Base-by-base conservation (phyloP, 495 filamentous ascomycete species). In the Saxophila tyrrhenica region DNA sequence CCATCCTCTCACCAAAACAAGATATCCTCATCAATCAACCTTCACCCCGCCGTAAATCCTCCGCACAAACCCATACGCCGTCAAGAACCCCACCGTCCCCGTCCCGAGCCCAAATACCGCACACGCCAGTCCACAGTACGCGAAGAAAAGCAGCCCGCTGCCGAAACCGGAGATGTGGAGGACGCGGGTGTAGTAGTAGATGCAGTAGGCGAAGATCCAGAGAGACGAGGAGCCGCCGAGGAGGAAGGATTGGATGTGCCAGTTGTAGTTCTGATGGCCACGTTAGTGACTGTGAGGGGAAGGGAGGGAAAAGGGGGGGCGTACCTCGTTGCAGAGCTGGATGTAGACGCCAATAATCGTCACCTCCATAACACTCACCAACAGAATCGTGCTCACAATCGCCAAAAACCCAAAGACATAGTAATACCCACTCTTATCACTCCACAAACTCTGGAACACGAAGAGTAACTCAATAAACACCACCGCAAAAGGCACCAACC, bases 171-270 rank as follows among this genome's bases (percentile, higher is more conserved):
- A 75, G 61, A 95, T 87, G 59, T 91, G 84, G 32, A 96, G 74
- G 67, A 84, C 86, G 63, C 80, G 81, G 59, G 80, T 77, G 70
- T 88, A 95, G 70, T 94, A 96, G 82, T 86, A 95, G 43, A 84
- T 72, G 62, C 85, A 87, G 68, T 94, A 95, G 39, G 79, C 62
- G 65, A 91, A 94, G 39, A 96, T 81, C 89, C 89, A 96, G 56
- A 88, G 68, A 1, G 84, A 80, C 58, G 81, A 85, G 61, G 84
- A 83, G 49, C 83, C 84, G 41, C 90, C 90, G 16, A 90, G 79
- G 38, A 89, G 67, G 72, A 96, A 92, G 58, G 84, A 87, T 64
- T 88, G 85, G 89, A 89, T 95, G 87, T 87, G 94, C 90, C 90
- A 96, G 66, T 92, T 78, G 68, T 94, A 88, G 65, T 95, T 91